Evolutionary conservation across 768 basidiomycete species (phyloP).

Genomic region (Vararia minispora): DNA sequence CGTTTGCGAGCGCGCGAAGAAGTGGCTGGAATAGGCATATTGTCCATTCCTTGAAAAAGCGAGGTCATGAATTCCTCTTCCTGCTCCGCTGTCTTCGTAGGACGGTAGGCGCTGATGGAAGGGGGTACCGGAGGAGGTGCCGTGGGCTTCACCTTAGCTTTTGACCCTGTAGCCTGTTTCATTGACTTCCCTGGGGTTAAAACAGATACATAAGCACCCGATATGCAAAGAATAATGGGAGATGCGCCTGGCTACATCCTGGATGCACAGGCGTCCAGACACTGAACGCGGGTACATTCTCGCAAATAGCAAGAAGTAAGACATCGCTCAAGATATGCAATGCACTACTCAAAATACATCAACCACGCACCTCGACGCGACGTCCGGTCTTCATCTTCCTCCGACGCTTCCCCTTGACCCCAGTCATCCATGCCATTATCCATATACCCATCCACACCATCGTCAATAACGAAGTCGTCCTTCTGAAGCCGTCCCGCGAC

Average conservation of each 20-base stretch:
- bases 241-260: no score
- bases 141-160: constrained; percentile 34
- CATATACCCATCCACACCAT: constrained; percentile 82
- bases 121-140: constrained; percentile 41
- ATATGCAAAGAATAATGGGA: no score
- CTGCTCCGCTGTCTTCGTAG: constrained; percentile 60
- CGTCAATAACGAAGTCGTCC: constrained; percentile 95
- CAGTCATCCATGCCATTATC: constrained; percentile 98
- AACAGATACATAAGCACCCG: no score
- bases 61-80: constrained; percentile 86
- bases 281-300: no score
- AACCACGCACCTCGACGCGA: constrained; percentile 20
- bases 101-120: constrained; percentile 73
- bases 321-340: no score
- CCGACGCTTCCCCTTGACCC: constrained; percentile 48
- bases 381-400: constrained; percentile 49
- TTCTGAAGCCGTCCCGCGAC: constrained; percentile 71
- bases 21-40: constrained; percentile 26
- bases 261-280: no score
- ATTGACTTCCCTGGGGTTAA: no score
- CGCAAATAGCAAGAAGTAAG: no score
- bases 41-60: constrained; percentile 56
- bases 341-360: background rate
- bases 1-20: constrained; percentile 44
- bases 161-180: no score